Evolutionary conservation across 352 stramenopile genomes (phyloP), one percentile per base, ranked within the genome.

Genomic region (Aphanomyces astaci): DNA sequence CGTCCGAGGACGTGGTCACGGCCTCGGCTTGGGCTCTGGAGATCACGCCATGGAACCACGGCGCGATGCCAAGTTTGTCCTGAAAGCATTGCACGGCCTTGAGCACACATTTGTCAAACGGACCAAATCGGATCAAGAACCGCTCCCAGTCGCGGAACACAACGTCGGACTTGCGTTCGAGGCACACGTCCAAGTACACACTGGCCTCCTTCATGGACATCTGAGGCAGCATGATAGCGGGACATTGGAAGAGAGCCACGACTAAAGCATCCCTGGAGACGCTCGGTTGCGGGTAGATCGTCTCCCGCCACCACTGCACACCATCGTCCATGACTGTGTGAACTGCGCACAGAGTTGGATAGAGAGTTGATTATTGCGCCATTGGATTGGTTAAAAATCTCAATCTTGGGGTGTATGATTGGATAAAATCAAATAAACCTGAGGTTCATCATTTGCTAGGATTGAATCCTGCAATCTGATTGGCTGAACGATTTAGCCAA

Each of bases 31-130:
- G 78, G 2, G 71, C 64, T 9, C 84, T 70, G 2, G 75, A 76
- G 48, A 90, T 73, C 31, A 78, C 73, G 27, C 84, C 84, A 63
- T 93, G 83, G 64, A 91, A 93, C 82, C 82, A 93, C 62, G 79
- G 64, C 56, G 84, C 81, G 11, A 93, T 48, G 60, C 88, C 81
- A 3, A 78, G 67, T 36, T 80, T 82, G 30, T 78, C 71, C 7
- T 75, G 83, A 22, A 91, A 86, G 63, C 80, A 88, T 40, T 75
- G 76, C 32, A 89, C 75, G 28, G 88, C 53, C 66, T 88, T 89
- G 70, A 74, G 62, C 19, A 90, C 51, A 45, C 76, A 79, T 15
- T 72, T 46, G 51, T 88, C 76, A 3, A 93, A 68, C 11, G 84
- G 84, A 13, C 84, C 84, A 66, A 93, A 93, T 24, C 82, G 82